phyloP scores from a whole-genome alignment of 2,329 filamentous ascomycete genomes.

The Decorospora gaudefroyi region DNA sequence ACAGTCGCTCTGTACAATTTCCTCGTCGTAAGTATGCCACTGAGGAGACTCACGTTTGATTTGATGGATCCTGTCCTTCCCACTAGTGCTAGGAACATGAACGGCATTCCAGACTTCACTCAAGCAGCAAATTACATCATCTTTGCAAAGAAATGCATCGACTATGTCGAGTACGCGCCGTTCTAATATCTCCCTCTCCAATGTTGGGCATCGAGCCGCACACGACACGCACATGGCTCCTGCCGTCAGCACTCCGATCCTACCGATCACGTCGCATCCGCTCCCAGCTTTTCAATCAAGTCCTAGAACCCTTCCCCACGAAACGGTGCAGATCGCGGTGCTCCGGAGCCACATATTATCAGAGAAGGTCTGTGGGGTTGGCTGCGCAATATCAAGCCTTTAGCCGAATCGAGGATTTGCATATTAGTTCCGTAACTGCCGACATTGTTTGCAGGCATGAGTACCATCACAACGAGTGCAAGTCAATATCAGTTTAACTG shows the following conservation, averaged over 20 bases:
- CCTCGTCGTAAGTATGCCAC: too few species aligned
- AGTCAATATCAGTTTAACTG: constrained; percentile 4
- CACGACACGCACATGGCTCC: too few species aligned
- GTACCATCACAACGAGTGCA: neutral
- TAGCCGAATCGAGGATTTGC: constrained; percentile 15
- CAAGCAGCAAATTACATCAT: too few species aligned
- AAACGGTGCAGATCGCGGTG: constrained; percentile 3
- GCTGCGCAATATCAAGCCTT: constrained; percentile 23
- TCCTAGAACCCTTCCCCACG: neutral
- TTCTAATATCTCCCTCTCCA: too few species aligned
- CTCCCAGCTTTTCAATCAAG: neutral
- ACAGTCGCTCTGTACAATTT: too few species aligned
- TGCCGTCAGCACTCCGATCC: neutral
- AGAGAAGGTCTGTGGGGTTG: constrained; percentile 3
- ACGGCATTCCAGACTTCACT: too few species aligned
- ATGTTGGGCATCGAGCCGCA: too few species aligned
- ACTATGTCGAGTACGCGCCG: too few species aligned
- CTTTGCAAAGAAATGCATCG: too few species aligned
- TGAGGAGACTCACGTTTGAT: too few species aligned
- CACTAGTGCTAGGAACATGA: too few species aligned
- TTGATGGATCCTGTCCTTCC: too few species aligned
- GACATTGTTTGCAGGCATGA: constrained; percentile 4
- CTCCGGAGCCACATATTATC: constrained; percentile 6
- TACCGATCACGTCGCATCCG: neutral
- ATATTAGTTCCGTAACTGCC: constrained; percentile 20